Evolutionary conservation across 768 basidiomycete genomes (phyloP).

Genomic region (Cubamyces sp.): DNA sequence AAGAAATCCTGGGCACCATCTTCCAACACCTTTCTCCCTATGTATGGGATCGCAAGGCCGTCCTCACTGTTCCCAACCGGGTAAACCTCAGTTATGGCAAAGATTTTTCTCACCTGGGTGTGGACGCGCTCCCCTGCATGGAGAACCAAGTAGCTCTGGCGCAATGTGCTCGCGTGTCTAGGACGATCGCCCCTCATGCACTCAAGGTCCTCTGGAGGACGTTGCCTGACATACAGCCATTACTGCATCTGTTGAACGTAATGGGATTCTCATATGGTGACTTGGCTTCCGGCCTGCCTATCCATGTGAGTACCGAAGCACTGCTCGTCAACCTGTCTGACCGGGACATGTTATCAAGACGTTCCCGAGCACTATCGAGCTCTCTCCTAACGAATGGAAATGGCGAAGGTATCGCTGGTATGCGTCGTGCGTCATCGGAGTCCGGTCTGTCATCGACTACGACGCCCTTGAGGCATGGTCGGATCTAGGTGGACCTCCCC

Average conservation of each 20-base stretch:
- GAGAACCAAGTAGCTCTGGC: constrained; percentile 6
- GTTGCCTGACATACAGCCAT: constrained; percentile 1
- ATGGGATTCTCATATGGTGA: constrained; percentile 12
- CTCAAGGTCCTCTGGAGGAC: constrained; percentile 15
- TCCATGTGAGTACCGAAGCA: neutral
- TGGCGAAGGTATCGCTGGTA: constrained; percentile 18
- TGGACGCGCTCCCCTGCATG: neutral
- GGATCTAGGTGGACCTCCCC: constrained; percentile 9
- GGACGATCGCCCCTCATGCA: constrained; percentile 2
- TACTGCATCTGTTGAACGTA: neutral
- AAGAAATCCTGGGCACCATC: constrained; percentile 3
- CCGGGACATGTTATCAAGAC: neutral
- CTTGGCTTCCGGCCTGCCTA: neutral
- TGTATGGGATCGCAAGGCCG: constrained; percentile 1
- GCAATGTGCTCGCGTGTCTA: constrained; percentile 6
- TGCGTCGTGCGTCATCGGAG: constrained; percentile 3
- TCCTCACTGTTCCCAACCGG: constrained; percentile 1
- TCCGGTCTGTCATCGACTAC: constrained; percentile 11
- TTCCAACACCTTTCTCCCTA: constrained; percentile 12
- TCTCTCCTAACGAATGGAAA: neutral
- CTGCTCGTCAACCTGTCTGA: neutral
- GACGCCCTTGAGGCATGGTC: constrained; percentile 12
- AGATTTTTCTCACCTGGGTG: constrained; percentile 4
- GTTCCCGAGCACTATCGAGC: neutral
- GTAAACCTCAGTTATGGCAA: neutral